Base-by-base conservation (phyloP, 2,329 filamentous ascomycete species). In the Epichloe sibirici region DNA sequence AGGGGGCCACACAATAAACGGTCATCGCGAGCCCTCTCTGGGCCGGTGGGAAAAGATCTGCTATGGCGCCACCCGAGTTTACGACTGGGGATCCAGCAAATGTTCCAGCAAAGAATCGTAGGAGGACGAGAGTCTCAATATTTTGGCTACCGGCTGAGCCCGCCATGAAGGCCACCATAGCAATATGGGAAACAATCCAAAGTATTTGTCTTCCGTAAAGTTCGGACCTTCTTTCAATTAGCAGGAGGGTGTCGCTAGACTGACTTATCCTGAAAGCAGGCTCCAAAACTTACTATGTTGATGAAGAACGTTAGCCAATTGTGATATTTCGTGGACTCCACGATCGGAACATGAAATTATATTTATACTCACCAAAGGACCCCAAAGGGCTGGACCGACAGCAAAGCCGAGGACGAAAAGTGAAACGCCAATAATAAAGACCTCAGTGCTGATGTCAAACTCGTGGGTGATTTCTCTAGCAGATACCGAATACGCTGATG, bases 351-450 rank as follows among this genome's bases (percentile, higher is more conserved):
- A 31, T 31, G 28, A 11, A 11, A 9, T 31, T 4, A 31, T 9
- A 11, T 9, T 9, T 31, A 31, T 31, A 31, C 28, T 31, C 28
- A 11, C 28, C 25, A 84, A 60, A 3, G 80, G 79, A 5, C 79
- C 81, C 75, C 79, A 83, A 1, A 84, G 58, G 13, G 81, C 62
- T 1, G 79, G 78, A 1, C 78, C 77, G 52, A 81, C 68, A 21
- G 68, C 69, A 51, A 81, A 81, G 4, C 77, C 78, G 3, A 81
- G 58, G 5, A 82, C 78, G 62, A 79, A 82, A 1, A 82, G 66
- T 3, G 79, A 80, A 13, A 83, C 69, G 9, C 79, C 79, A 11
- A 91, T 64, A 4, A 88, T 91, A 23, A 83, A 85, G n/a, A 91
- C 76, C 42, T 86, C 70, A 49, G 76, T 75, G 0, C 83, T 84